Conservation (phyloP, 176 grass and related monocot species). For the Hyparrhenia diplandra region DNA sequence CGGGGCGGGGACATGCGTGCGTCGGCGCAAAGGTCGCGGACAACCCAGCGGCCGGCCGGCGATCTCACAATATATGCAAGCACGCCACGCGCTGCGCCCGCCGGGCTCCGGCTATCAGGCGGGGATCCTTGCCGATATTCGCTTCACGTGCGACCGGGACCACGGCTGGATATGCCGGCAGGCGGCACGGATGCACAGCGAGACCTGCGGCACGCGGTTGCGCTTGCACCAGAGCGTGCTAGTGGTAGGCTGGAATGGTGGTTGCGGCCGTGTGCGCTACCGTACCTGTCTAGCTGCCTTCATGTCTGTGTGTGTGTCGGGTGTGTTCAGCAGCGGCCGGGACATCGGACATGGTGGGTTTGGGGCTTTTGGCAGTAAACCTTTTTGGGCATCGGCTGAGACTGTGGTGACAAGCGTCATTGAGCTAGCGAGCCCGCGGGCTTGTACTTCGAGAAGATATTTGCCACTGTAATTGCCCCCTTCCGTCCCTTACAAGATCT, state of each 20-base stretch:
- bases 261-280: neutral
- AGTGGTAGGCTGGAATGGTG: neutral
- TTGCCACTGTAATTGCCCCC: too few species aligned
- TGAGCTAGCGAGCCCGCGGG: too few species aligned
- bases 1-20: conserved; percentile 7
- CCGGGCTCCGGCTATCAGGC: neutral
- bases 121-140: conserved; percentile 21
- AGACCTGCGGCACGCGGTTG: neutral
- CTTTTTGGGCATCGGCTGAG: too few species aligned
- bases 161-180: conserved; percentile 33
- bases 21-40: neutral
- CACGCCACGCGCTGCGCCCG: neutral
- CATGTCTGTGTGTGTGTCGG: too few species aligned
- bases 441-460: too few species aligned
- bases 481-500: too few species aligned
- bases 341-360: too few species aligned
- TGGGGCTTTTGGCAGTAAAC: too few species aligned
- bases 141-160: conserved; percentile 43
- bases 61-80: too few species aligned
- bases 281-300: too few species aligned
- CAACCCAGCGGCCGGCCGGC: neutral
- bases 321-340: too few species aligned
- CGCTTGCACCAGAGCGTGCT: neutral
- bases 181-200: neutral
- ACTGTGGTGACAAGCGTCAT: too few species aligned